phyloP scores from a whole-genome alignment of 2,329 filamentous ascomycete species.

The Neurospora sp. region DNA sequence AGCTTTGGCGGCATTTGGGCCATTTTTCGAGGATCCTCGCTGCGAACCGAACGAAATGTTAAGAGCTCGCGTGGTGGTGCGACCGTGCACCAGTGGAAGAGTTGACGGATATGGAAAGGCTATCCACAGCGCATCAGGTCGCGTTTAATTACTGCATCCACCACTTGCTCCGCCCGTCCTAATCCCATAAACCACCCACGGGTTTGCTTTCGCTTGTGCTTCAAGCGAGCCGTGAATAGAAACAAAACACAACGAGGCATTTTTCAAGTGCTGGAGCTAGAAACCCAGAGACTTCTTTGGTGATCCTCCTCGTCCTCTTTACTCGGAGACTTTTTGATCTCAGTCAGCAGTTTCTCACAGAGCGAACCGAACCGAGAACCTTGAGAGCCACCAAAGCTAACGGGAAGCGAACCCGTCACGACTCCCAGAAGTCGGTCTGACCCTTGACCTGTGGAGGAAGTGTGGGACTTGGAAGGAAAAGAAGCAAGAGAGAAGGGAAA shows the following conservation, averaged over 20 bases:
- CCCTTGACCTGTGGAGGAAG: not conserved
- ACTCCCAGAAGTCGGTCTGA: not conserved
- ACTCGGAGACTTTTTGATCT: not conserved
- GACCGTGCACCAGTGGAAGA: not conserved
- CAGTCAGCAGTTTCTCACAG: not conserved
- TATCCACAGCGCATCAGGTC: not conserved
- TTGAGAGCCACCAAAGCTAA: not conserved
- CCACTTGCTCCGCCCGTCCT: not conserved
- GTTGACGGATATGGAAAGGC: not conserved
- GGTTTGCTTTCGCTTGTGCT: not conserved
- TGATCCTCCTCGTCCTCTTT: constrained; percentile 1
- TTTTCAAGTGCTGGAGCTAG: constrained; percentile 1
- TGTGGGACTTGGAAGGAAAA: not conserved
- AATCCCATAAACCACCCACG: not conserved
- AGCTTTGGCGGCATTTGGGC: not conserved
- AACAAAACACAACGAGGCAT: not conserved
- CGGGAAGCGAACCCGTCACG: not conserved
- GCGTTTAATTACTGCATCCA: not conserved
- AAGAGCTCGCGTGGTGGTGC: not conserved
- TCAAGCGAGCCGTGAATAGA: not conserved
- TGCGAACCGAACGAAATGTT: not conserved
- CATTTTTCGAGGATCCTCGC: not conserved
- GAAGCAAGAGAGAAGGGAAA: not conserved
- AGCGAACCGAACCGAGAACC: not conserved
- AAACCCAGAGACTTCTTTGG: not conserved